These are phyloP conservation scores for Podosphaera leucotricha DNA, from an alignment of 2,329 filamentous ascomycete species.

Conservation along the genomic window DNA sequence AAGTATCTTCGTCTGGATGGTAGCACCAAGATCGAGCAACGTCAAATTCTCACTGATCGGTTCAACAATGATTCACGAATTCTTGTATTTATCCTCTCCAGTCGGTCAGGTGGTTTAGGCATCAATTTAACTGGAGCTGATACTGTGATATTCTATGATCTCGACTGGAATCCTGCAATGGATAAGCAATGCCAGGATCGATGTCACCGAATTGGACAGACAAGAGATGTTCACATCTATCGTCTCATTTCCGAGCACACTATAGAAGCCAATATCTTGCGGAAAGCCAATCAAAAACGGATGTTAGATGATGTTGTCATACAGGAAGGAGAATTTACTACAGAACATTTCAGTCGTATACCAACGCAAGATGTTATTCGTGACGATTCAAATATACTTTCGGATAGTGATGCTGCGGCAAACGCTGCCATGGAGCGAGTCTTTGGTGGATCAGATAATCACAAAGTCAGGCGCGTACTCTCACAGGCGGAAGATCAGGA, in stretches of 20 bases:
- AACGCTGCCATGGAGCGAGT: constrained; percentile 71
- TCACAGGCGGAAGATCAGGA: constrained; percentile 83
- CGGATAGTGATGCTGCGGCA: constrained; percentile 42
- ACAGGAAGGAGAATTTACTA: constrained; percentile 93
- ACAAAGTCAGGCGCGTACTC: constrained; percentile 47
- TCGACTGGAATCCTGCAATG: constrained; percentile 99
- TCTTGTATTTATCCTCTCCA: constrained; percentile 84
- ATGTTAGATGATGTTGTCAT: constrained; percentile 97
- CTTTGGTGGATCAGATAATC: constrained; percentile 34
- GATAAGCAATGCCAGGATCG: constrained; percentile 98
- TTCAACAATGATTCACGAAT: constrained; percentile 93
- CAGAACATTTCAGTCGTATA: constrained; percentile 74
- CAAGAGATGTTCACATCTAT: constrained; percentile 93
- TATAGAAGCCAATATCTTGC: constrained; percentile 91
- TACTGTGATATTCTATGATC: constrained; percentile 95
- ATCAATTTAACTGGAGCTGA: constrained; percentile 95
- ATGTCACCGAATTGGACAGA: constrained; percentile 92
- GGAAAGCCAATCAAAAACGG: constrained; percentile 91
- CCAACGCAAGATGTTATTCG: constrained; percentile 44
- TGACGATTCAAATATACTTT: constrained; percentile 26
- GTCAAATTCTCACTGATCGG: constrained; percentile 81
- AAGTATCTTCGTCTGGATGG: constrained; percentile 92
- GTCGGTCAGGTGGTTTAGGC: constrained; percentile 76
- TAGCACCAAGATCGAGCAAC: constrained; percentile 86
- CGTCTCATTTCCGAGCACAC: constrained; percentile 81